Base-by-base conservation (phyloP, 2,329 filamentous ascomycete genomes). In the Zopfia rhizophila region DNA sequence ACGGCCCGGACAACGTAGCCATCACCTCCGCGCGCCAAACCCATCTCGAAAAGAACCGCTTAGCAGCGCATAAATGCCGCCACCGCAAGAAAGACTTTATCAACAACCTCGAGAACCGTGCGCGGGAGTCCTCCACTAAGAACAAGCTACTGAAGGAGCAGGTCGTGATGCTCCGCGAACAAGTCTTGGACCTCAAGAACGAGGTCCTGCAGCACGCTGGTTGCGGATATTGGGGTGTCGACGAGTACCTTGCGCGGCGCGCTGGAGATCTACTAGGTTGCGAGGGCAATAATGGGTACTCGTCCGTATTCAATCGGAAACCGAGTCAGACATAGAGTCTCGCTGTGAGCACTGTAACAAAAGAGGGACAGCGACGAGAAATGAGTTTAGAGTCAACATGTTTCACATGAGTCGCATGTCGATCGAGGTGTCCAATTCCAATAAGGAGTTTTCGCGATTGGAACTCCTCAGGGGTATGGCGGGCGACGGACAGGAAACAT, bases 51-150 rank as follows among this genome's bases (percentile, higher is more conserved):
- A 82, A 87, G 49, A 91, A 91, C 66, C 80, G 88, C 7, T 74
- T 88, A 2, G 88, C 88, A 0, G 88, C 88, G 1, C 87, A 84
- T 65, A 90, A 90, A 63, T 91, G 87, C 61, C 82, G 88, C 3
- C 82, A 87, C 60, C 89, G 89, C 72, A 84, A 84, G 69, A 84
- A 84, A 66, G 78, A 81, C 49, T 81, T 81, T 58, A 80, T 78
- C 24, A 72, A 77, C 43, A 61, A 73, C 25, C 75, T 84, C 11
- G 81, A 84, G 53, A 68, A 68, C 22, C 70, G 70, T 35, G 70
- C 72, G n/a, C 67, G 75, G 28, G 68, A 72, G 7, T 68, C 71
- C 19, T 68, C 66, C 2, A 40, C 58, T 6, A 66, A 66, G 51
- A 69, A 72, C 52, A 68, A 69, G 38, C 55, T 57, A 6, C 55